Evolutionary conservation across 192 early-diverging fungal species (phyloP).

Genomic region (Entophlyctis luteolus): DNA sequence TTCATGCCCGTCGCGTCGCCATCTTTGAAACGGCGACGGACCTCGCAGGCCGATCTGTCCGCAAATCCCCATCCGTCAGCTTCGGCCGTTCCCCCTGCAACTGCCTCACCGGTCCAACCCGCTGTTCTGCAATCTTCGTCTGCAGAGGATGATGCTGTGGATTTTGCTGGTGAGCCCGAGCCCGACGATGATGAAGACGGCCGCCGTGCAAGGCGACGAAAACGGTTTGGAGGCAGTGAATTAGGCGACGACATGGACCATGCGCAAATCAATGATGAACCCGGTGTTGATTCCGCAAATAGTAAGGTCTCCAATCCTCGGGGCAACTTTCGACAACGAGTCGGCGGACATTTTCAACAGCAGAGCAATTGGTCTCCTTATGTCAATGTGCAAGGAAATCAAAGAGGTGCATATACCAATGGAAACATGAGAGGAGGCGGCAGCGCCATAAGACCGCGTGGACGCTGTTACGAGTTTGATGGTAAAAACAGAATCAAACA

Average conservation of each 20-base stretch:
- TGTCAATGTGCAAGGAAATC: background rate
- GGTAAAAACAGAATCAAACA: conserved; percentile 40
- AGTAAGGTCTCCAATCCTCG: background rate
- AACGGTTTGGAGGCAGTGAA: background rate
- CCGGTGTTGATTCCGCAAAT: background rate
- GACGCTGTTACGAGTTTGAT: conserved; percentile 73
- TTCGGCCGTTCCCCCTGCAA: background rate
- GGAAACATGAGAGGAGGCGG: background rate
- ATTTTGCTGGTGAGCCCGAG: background rate
- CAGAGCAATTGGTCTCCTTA: background rate
- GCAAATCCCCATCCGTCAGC: background rate
- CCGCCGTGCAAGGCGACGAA: background rate
- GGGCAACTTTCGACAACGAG: background rate
- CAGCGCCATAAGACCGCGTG: conserved; percentile 33
- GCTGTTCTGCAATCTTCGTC: background rate
- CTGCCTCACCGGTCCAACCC: background rate
- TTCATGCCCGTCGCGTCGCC: conserved; percentile 38
- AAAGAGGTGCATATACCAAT: background rate
- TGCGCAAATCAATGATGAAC: no score
- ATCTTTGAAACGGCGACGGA: no score
- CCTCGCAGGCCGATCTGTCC: no score
- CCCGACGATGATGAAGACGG: conserved; percentile 8
- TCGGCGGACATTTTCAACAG: background rate
- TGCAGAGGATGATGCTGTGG: background rate
- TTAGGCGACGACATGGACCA: no score